phyloP scores from a whole-genome alignment of 2,329 filamentous ascomycete genomes.

The Claviceps monticola region DNA sequence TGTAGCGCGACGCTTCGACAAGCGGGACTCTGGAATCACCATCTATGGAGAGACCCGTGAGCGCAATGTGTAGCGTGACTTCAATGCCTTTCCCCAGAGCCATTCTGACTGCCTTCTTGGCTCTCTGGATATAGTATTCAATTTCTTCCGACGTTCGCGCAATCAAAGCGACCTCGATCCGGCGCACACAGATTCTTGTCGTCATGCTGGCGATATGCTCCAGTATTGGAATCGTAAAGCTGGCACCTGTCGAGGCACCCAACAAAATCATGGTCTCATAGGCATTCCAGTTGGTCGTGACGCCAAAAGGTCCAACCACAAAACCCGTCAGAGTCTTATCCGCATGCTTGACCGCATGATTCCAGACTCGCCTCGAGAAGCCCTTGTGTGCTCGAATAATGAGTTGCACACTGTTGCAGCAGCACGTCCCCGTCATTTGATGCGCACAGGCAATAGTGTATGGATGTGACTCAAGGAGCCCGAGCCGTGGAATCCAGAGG shows the following conservation, averaged over 20 bases:
- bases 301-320: slow-evolving; percentile 42
- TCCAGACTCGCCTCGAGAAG: slow-evolving; percentile 41
- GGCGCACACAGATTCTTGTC: slow-evolving; percentile 31
- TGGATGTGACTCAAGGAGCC: slow-evolving; percentile 41
- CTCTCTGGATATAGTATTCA: slow-evolving; percentile 38
- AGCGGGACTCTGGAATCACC: slow-evolving; percentile 4
- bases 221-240: slow-evolving; percentile 45
- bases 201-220: slow-evolving; percentile 35
- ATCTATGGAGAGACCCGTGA: slow-evolving; percentile 25
- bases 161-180: slow-evolving; percentile 39
- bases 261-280: slow-evolving; percentile 47
- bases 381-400: slow-evolving; percentile 41
- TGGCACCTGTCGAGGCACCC: slow-evolving; percentile 49
- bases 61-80: slow-evolving; percentile 38
- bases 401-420: slow-evolving; percentile 46
- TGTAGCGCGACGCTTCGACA: neutral
- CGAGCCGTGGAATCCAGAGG: slow-evolving; percentile 43
- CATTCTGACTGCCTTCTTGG: slow-evolving; percentile 28
- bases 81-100: slow-evolving; percentile 30
- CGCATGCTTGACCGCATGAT: slow-evolving; percentile 26
- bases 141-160: slow-evolving; percentile 39
- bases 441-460: slow-evolving; percentile 48
- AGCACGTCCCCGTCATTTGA: slow-evolving; percentile 33
- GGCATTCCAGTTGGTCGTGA: slow-evolving; percentile 39
- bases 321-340: slow-evolving; percentile 24